Conservation (phyloP, 192 early-diverging fungal genomes). For the Backusella tuberculispora region DNA sequence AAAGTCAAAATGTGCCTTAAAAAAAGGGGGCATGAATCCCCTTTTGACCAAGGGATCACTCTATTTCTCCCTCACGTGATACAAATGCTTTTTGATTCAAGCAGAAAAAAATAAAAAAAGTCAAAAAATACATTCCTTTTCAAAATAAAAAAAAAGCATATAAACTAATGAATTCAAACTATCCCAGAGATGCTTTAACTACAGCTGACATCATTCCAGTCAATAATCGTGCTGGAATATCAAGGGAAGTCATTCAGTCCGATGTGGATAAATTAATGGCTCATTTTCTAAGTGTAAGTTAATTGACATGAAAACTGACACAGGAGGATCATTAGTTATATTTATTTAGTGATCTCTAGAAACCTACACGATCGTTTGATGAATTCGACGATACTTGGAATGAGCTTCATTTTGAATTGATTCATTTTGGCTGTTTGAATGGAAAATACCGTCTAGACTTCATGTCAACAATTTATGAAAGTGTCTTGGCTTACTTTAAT, state of each 20-base stretch:
- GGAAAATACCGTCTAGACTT: background rate
- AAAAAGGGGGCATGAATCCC: no score
- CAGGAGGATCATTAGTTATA: background rate
- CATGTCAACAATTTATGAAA: background rate
- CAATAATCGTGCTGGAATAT: background rate
- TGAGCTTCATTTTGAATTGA: conserved; percentile 9
- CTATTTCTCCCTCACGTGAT: no score
- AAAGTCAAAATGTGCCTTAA: no score
- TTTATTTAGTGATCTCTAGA: background rate
- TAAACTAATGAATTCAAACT: background rate
- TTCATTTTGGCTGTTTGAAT: conserved; percentile 16
- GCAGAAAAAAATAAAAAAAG: no score
- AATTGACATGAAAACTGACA: background rate
- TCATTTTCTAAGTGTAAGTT: conserved; percentile 18
- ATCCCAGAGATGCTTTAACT: background rate
- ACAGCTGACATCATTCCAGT: background rate
- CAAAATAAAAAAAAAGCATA: background rate
- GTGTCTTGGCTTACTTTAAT: background rate
- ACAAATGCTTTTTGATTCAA: no score
- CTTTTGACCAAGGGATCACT: no score
- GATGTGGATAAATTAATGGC: conserved; percentile 17
- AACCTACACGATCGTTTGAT: background rate
- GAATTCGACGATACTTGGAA: conserved; percentile 19
- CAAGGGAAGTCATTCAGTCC: background rate
- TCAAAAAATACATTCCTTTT: background rate